A percentile compares a stretch with the other conserved stretches of the same genome.
Evolutionary conservation across 495 filamentous ascomycete species (phyloP).

Genomic region (Hypoxylon subgilvum): DNA sequence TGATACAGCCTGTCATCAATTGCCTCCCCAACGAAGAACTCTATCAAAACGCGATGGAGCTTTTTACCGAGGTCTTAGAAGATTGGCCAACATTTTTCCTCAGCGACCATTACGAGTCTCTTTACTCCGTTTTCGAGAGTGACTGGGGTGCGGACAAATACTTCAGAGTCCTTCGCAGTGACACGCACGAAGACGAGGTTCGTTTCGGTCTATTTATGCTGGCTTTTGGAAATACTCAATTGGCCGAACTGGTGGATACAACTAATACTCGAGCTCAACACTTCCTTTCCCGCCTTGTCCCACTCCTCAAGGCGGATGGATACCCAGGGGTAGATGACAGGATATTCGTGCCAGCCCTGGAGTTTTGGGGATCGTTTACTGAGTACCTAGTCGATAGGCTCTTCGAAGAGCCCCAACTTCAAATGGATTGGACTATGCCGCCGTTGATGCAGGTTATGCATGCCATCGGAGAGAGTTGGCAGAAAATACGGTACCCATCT

Average conservation of each 20-base stretch:
- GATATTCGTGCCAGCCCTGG: constrained; percentile 75
- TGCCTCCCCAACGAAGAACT: constrained; percentile 61
- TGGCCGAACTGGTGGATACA: constrained; percentile 56
- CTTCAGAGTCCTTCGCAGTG: constrained; percentile 61
- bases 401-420: constrained; percentile 30
- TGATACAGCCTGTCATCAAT: constrained; percentile 61
- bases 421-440: constrained; percentile 41
- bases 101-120: constrained; percentile 56
- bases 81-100: constrained; percentile 69
- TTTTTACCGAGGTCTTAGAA: constrained; percentile 67
- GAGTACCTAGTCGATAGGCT: constrained; percentile 54
- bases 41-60: constrained; percentile 65
- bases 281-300: constrained; percentile 60
- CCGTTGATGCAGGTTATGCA: constrained; percentile 54
- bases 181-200: constrained; percentile 68
- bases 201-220: constrained; percentile 73
- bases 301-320: constrained; percentile 72
- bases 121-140: constrained; percentile 64
- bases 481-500: constrained; percentile 67
- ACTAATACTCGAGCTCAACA: constrained; percentile 52
- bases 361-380: constrained; percentile 81
- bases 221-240: constrained; percentile 68
- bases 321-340: constrained; percentile 77
- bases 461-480: constrained; percentile 65
- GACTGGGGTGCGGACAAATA: constrained; percentile 60